These are phyloP conservation scores for Cucurbita maxima DNA, from an alignment of 306 rosid genomes.

Conservation along the genomic window DNA sequence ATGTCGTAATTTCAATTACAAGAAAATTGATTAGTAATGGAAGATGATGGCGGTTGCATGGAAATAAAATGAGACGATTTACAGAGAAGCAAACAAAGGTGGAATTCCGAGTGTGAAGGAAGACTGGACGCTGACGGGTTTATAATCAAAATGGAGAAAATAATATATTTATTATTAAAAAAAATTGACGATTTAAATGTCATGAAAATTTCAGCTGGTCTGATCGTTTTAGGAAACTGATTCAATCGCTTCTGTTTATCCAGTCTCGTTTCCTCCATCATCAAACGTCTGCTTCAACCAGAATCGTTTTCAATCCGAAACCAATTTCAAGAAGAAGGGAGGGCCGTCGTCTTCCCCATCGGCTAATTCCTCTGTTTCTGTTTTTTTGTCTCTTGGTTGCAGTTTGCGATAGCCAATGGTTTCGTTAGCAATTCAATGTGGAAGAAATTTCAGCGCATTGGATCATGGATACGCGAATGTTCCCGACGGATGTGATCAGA, in stretches of 20 bases:
- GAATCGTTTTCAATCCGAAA: background rate
- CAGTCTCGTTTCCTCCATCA: slow-evolving; percentile 1
- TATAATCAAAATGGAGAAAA: background rate
- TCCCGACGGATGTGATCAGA: background rate
- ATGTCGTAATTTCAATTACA: background rate
- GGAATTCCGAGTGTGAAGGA: too few relatives aligned
- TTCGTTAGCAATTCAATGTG: slow-evolving; percentile 1
- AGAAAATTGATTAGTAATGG: background rate
- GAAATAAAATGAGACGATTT: background rate
- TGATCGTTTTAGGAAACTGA: background rate
- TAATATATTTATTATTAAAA: too few relatives aligned
- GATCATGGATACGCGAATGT: background rate
- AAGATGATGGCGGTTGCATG: background rate
- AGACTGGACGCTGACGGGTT: background rate
- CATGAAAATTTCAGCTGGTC: background rate
- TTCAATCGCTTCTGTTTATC: background rate
- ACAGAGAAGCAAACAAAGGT: background rate
- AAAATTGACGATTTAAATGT: background rate
- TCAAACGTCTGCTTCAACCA: background rate
- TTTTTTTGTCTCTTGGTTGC: background rate
- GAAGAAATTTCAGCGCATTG: slow-evolving; percentile 1
- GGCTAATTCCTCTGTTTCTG: background rate
- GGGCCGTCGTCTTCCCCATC: background rate
- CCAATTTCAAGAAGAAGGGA: background rate
- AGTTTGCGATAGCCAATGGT: background rate